phyloP scores from a whole-genome alignment of 345 rosid genomes.

The Gossypium herbaceum region DNA sequence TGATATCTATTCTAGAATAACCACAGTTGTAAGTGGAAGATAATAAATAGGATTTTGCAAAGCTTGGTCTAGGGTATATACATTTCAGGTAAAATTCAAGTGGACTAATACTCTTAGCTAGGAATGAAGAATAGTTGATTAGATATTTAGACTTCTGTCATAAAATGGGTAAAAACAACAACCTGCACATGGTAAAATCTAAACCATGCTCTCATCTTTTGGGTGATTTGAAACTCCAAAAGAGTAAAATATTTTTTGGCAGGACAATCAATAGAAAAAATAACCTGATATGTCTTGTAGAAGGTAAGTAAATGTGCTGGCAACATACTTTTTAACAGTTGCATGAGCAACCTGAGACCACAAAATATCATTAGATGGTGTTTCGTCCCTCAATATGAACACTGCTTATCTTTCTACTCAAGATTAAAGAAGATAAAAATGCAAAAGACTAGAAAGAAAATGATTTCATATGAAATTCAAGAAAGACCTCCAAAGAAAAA shows the following conservation, averaged over 20 bases:
- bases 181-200: neutral
- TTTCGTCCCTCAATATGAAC: neutral
- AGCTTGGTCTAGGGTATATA: neutral
- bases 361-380: slow-evolving; percentile 26
- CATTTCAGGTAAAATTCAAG: neutral
- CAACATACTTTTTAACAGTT: slow-evolving; percentile 64
- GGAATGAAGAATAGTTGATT: neutral
- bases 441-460: neutral
- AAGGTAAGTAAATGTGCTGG: slow-evolving; percentile 62
- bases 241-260: neutral
- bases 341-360: slow-evolving; percentile 73
- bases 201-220: neutral
- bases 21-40: neutral
- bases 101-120: neutral
- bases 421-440: slow-evolving; percentile 2
- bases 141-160: neutral
- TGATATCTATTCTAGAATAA: neutral
- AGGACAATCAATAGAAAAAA: slow-evolving; percentile 17
- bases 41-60: neutral
- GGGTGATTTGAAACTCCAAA: slow-evolving; percentile 9
- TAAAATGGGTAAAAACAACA: neutral
- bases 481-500: slow-evolving; percentile 60
- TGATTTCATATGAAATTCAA: slow-evolving; percentile 16
- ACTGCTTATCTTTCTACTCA: neutral
- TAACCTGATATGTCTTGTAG: slow-evolving; percentile 79